Conservation (phyloP, 805 yeast genomes). For the Wickerhamiella bombiphila region DNA sequence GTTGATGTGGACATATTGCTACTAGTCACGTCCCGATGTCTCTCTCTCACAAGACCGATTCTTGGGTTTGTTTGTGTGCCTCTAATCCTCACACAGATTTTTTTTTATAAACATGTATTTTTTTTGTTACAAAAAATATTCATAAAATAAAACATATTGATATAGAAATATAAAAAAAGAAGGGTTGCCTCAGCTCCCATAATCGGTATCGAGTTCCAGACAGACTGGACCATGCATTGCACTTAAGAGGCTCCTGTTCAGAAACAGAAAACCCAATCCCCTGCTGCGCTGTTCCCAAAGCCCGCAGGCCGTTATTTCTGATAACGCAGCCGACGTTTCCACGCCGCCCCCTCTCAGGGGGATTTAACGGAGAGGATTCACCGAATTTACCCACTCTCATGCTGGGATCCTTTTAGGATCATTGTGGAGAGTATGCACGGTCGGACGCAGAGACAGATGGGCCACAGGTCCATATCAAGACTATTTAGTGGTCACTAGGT, state of each 20-base stretch:
- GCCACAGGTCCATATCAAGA: slow-evolving; percentile 8
- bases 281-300: slow-evolving; percentile 21
- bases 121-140: neutral
- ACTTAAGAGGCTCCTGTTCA: slow-evolving; percentile 18
- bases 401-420: slow-evolving; percentile 3
- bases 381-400: slow-evolving; percentile 24
- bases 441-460: slow-evolving; percentile 16
- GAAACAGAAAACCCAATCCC: slow-evolving; percentile 12
- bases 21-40: too few species aligned
- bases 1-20: too few species aligned
- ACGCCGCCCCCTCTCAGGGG: slow-evolving; percentile 20
- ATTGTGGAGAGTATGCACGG: slow-evolving; percentile 21
- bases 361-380: slow-evolving; percentile 17
- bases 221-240: slow-evolving; percentile 20
- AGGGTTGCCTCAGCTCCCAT: slow-evolving; percentile 13
- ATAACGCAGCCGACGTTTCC: slow-evolving; percentile 22
- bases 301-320: slow-evolving; percentile 19
- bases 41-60: too few species aligned
- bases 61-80: neutral
- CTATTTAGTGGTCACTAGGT: too few species aligned
- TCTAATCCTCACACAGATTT: too few species aligned
- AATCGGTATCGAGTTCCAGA: slow-evolving; percentile 22
- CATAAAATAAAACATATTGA: neutral
- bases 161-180: neutral
- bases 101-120: too few species aligned